phyloP scores from a whole-genome alignment of 371 early-diverging fungal genomes.

The Mucor lusitanicus region DNA sequence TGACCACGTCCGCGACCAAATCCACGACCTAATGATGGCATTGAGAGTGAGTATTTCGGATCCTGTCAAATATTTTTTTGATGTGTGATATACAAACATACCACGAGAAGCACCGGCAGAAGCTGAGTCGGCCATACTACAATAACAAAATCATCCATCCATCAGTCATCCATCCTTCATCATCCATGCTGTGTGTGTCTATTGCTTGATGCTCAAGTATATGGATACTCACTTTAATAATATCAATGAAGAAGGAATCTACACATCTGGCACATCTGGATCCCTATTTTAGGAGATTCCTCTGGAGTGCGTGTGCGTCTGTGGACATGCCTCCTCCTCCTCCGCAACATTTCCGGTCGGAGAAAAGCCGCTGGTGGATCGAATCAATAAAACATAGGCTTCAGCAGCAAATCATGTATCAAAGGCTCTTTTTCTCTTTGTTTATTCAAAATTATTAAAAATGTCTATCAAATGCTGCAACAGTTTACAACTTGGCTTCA shows the following conservation, averaged over 20 bases:
- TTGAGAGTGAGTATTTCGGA: neutral
- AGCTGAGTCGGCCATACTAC: conserved; percentile 74
- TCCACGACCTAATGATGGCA: conserved; percentile 60
- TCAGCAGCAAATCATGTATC: no score
- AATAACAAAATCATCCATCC: conserved; percentile 16
- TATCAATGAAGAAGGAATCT: conserved; percentile 28
- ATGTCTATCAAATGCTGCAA: neutral
- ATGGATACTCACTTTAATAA: conserved; percentile 27
- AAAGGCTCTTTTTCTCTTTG: neutral
- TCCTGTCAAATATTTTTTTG: neutral
- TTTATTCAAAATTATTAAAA: no score
- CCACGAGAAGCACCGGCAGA: conserved; percentile 75
- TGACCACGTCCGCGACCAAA: conserved; percentile 84
- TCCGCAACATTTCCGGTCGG: conserved; percentile 5
- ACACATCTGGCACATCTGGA: neutral
- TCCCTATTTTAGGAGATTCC: conserved; percentile 5
- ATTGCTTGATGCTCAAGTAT: neutral
- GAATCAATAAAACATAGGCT: neutral
- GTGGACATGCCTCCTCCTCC: neutral
- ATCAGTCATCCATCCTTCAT: conserved; percentile 10
- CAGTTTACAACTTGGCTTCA: conserved; percentile 48
- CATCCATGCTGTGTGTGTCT: neutral
- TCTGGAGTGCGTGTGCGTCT: neutral
- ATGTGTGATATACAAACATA: conserved; percentile 28
- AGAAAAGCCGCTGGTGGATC: neutral